Conservation (phyloP, 768 basidiomycete species). For the Agrocybe pediades region DNA sequence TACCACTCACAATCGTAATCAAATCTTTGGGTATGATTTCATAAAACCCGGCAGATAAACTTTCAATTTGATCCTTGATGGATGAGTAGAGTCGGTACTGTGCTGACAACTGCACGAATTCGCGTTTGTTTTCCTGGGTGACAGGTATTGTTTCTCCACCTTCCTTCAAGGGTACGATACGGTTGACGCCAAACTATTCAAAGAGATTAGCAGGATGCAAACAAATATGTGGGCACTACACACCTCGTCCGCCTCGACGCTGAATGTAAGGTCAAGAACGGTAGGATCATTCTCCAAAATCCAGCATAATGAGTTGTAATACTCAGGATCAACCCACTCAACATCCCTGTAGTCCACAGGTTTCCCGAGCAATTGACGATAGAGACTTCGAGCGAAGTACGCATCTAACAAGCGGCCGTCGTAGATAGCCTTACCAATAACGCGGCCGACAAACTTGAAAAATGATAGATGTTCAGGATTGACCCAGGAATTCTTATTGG, state of each 20-base stretch:
- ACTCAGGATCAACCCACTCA: slow-evolving; percentile 97
- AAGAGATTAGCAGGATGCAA: slow-evolving; percentile 11
- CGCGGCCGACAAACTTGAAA: slow-evolving; percentile 98
- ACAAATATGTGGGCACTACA: slow-evolving; percentile 20
- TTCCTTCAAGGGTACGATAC: slow-evolving; percentile 84
- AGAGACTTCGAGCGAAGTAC: slow-evolving; percentile 96
- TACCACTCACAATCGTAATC: slow-evolving; percentile 77
- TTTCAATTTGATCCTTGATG: slow-evolving; percentile 95
- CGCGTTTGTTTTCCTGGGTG: slow-evolving; percentile 94
- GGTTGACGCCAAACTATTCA: slow-evolving; percentile 83
- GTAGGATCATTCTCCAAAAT: slow-evolving; percentile 96
- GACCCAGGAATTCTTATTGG: slow-evolving; percentile 90
- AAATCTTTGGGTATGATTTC: slow-evolving; percentile 98
- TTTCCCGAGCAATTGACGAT: slow-evolving; percentile 92
- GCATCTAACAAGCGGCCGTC: slow-evolving; percentile 96
- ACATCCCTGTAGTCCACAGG: slow-evolving; percentile 95
- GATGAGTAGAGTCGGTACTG: slow-evolving; percentile 92
- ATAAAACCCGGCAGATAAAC: slow-evolving; percentile 88
- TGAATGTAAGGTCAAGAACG: slow-evolving; percentile 86
- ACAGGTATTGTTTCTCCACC: slow-evolving; percentile 84
- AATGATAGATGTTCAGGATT: slow-evolving; percentile 95
- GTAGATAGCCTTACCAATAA: slow-evolving; percentile 97
- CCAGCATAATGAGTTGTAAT: slow-evolving; percentile 98
- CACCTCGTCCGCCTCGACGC: slow-evolving; percentile 94
- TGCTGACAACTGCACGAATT: slow-evolving; percentile 95